These are phyloP conservation scores for Fusarium nodosum DNA, from an alignment of 2,329 filamentous ascomycete species.

Conservation along the genomic window DNA sequence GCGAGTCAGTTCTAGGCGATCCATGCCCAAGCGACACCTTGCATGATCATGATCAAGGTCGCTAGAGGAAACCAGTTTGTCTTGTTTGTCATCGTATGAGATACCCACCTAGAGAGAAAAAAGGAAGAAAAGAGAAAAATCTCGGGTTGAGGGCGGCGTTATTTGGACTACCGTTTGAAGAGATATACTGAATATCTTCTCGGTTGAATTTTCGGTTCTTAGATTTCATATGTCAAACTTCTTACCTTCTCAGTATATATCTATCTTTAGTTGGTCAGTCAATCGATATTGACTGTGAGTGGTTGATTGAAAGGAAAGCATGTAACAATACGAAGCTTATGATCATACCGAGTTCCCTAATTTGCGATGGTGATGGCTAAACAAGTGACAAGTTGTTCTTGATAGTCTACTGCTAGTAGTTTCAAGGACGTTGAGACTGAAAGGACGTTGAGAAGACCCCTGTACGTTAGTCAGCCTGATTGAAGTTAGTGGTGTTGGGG, in stretches of 20 bases:
- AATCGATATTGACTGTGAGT: conserved; percentile 14
- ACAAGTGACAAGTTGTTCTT: neutral
- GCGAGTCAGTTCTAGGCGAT: conserved; percentile 30
- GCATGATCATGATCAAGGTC: conserved; percentile 39
- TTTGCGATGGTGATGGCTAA: neutral
- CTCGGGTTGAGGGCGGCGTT: conserved; percentile 21
- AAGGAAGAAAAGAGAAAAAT: conserved; percentile 6
- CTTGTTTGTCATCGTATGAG: conserved; percentile 19
- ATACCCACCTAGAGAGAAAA: conserved; percentile 18
- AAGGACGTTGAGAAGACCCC: conserved; percentile 30
- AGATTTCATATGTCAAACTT: conserved; percentile 25
- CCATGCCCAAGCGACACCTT: conserved; percentile 36
- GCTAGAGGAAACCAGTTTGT: neutral
- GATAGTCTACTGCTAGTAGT: neutral
- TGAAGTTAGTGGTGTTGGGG: conserved; percentile 14
- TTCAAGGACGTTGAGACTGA: neutral
- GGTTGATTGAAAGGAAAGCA: conserved; percentile 24
- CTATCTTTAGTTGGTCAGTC: conserved; percentile 22
- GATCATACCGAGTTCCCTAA: neutral
- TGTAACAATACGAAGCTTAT: conserved; percentile 26
- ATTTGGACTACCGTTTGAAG: conserved; percentile 16
- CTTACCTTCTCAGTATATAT: conserved; percentile 43
- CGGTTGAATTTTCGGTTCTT: conserved; percentile 21
- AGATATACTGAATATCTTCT: conserved; percentile 22
- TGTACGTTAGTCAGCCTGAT: conserved; percentile 31